Evolutionary conservation across 1,284 basidiomycete species (phyloP).

Genomic region (Ustilago tritici): DNA sequence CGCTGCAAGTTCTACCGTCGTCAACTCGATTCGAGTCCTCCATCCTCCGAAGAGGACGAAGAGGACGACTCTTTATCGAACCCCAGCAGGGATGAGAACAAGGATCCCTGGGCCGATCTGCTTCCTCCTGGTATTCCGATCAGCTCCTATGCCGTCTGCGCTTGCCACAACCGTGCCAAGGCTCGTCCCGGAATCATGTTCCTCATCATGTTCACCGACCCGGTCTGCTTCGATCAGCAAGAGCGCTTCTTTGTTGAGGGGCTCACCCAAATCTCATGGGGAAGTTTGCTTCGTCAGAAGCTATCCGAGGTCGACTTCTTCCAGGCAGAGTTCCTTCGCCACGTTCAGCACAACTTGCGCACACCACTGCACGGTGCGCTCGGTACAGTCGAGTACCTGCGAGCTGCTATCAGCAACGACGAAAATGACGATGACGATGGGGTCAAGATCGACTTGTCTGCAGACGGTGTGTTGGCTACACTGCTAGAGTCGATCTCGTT

Average conservation of each 20-base stretch:
- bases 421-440: slow-evolving; percentile 30
- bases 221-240: slow-evolving; percentile 36
- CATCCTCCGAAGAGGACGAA: slow-evolving; percentile 20
- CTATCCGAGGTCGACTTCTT: slow-evolving; percentile 50
- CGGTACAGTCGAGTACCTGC: slow-evolving; percentile 57
- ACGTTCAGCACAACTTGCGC: slow-evolving; percentile 59
- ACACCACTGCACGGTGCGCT: slow-evolving; percentile 62
- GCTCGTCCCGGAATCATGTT: slow-evolving; percentile 48
- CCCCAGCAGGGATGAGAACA: background rate
- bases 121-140: slow-evolving; percentile 21
- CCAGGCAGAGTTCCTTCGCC: slow-evolving; percentile 55
- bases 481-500: slow-evolving; percentile 55
- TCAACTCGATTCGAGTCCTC: background rate
- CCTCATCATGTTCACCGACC: slow-evolving; percentile 38
- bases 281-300: slow-evolving; percentile 48
- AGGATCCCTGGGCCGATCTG: slow-evolving; percentile 36
- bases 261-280: slow-evolving; percentile 30
- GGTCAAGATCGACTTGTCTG: slow-evolving; percentile 42
- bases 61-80: background rate
- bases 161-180: slow-evolving; percentile 39
- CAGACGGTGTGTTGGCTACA: slow-evolving; percentile 47
- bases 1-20: slow-evolving; percentile 38
- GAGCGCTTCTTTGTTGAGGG: slow-evolving; percentile 51
- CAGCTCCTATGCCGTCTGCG: slow-evolving; percentile 39
- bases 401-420: slow-evolving; percentile 33